Percentiles rank a stretch among this genome's conserved stretches.
Evolutionary conservation across 2,329 filamentous ascomycete species (phyloP).

Genomic region (Dactylellina parvicollis): DNA sequence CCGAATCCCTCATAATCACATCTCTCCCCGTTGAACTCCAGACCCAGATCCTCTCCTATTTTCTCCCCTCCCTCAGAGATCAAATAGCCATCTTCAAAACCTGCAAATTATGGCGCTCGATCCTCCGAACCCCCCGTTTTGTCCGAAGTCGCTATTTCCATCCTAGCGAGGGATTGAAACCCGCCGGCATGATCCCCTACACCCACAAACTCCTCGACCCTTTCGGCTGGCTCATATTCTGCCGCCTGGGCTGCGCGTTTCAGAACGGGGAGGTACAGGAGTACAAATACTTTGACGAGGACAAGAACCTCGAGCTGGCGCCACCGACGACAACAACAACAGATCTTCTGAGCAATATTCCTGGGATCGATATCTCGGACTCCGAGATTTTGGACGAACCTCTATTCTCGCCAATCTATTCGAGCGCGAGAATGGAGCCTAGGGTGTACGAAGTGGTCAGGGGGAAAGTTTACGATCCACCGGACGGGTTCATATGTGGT

Average conservation of each 20-base stretch:
- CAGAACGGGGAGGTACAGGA: not conserved
- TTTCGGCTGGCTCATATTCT: not conserved
- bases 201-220: not conserved
- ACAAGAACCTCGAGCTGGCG: not conserved
- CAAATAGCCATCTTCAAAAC: not conserved
- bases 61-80: not conserved
- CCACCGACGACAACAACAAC: too few relatives aligned
- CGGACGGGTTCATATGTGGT: not conserved
- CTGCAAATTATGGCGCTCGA: not conserved
- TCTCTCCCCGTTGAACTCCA: conserved; percentile 11
- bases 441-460: not conserved
- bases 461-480: not conserved
- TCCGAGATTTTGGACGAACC: not conserved
- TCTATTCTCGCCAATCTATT: not conserved
- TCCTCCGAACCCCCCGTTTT: not conserved
- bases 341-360: not conserved
- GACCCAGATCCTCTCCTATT: not conserved
- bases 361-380: not conserved
- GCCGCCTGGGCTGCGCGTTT: not conserved
- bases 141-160: not conserved
- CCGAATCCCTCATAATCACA: not conserved
- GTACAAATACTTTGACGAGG: not conserved
- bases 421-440: not conserved
- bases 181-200: not conserved
- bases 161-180: not conserved